Base-by-base conservation (phyloP, 2,329 filamentous ascomycete species). In the Mycosphaerella arachidis region DNA sequence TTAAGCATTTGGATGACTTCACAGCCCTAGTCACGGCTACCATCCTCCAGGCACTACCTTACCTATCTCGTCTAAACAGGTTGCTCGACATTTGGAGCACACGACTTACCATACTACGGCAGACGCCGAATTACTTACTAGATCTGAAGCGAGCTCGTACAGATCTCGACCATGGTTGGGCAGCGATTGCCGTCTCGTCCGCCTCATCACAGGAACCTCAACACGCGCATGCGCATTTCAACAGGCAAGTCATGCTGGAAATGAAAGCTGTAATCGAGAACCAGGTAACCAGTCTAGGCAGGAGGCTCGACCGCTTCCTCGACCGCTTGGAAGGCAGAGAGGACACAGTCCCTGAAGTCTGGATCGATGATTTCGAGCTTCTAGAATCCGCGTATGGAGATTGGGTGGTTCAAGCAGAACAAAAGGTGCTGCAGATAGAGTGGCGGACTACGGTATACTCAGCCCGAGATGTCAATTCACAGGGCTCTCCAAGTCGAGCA, bases 1-100 rank as follows among this genome's bases (percentile, higher is more conserved):
- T 72, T 48, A 67, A 56, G 75, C 67, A 64, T 62, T 85, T 97
- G 80, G 92, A 94, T 68, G 94, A 97, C 73, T 86, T 96, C 69
- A 92, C 91, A 8, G 91, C 93, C 27, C 83, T 97, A 51, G 84
- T 97, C 58, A 97, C 94, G 1, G 90, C 92, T 30, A 96, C 93
- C 35, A 89, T 96, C 18, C 77, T 99, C n/a, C 90, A 94, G 71
- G 86, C 91, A 3, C 81, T 99, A 20, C 94, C 94, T 1, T 87
- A 89, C 60, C 77, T 97, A 46, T 88, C 91, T 9, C 86, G 83
- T 57, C 76, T 99, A 24, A 86, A 85, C 57, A 82, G 83, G 8
- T 76, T 95, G n/a, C 79, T 97, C 53, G 84, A 86, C 58, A 82
- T 82, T 1, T 99, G 94, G 94, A 86, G 82, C 29, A 81, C 89